These are phyloP conservation scores for Fusarium sp. DNA, from an alignment of 2,329 filamentous ascomycete species.

Conservation along the genomic window DNA sequence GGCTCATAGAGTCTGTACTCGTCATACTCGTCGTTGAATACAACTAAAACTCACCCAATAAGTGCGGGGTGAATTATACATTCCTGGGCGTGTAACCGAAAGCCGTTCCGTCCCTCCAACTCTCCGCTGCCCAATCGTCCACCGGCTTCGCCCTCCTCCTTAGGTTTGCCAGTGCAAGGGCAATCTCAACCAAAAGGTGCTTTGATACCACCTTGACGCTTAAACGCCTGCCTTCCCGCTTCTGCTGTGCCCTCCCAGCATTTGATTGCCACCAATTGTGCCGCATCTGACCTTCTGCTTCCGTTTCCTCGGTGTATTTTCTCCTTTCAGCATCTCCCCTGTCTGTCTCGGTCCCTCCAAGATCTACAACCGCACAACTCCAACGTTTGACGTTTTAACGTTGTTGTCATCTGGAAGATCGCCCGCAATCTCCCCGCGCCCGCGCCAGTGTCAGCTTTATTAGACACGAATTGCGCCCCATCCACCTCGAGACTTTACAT, in stretches of 20 bases:
- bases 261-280: slow-evolving; percentile 40
- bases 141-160: slow-evolving; percentile 31
- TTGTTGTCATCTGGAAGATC: slow-evolving; percentile 31
- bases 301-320: slow-evolving; percentile 34
- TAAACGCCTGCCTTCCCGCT: slow-evolving; percentile 37
- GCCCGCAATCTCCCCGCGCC: slow-evolving; percentile 24
- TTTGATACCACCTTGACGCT: slow-evolving; percentile 34
- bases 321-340: slow-evolving; percentile 33
- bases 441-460: slow-evolving; percentile 35
- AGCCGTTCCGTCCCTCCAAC: slow-evolving; percentile 48
- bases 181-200: slow-evolving; percentile 39
- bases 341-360: slow-evolving; percentile 30
- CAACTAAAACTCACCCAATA: slow-evolving; percentile 27
- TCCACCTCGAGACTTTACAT: slow-evolving; percentile 20
- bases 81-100: slow-evolving; percentile 42
- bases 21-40: slow-evolving; percentile 22
- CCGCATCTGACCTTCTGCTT: slow-evolving; percentile 44
- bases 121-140: slow-evolving; percentile 38
- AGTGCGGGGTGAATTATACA: slow-evolving; percentile 46
- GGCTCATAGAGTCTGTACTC: slow-evolving; percentile 13
- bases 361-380: slow-evolving; percentile 23
- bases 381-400: slow-evolving; percentile 35
- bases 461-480: slow-evolving; percentile 32
- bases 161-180: slow-evolving; percentile 30
- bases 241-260: slow-evolving; percentile 42